Evolutionary conservation across 176 grass and related monocot species (phyloP).

Genomic region (Oryza punctata): DNA sequence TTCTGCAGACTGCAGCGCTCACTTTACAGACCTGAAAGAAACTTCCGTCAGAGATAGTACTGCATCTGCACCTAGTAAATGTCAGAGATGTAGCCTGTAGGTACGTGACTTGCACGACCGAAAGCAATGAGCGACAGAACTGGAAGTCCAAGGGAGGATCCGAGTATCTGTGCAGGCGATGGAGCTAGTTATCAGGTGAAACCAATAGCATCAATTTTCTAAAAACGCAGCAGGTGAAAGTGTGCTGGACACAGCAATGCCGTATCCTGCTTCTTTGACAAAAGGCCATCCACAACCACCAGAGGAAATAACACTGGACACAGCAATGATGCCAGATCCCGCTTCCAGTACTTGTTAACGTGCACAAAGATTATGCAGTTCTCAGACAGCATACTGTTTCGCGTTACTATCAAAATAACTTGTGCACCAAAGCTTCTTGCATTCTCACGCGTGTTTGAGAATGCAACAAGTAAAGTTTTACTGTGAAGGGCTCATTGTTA

Average conservation of each 20-base stretch:
- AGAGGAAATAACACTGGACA: not conserved
- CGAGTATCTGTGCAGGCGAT: not conserved
- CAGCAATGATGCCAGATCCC: not conserved
- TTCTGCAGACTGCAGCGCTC: not conserved
- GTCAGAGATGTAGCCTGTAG: not conserved
- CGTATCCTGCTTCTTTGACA: not conserved
- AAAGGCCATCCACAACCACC: not conserved
- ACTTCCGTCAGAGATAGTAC: not conserved
- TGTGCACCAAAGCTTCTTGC: not conserved
- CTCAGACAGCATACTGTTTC: not conserved
- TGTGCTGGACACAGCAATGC: not conserved
- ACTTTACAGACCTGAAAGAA: conserved; percentile 23
- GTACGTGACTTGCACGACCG: conserved; percentile 25
- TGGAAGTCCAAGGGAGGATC: not conserved
- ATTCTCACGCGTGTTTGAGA: not conserved
- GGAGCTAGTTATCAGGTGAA: not conserved
- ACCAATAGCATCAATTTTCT: not conserved
- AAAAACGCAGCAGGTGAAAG: not conserved
- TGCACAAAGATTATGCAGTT: not conserved
- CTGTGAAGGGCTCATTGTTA: not conserved
- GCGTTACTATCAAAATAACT: not conserved
- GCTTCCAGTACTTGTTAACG: not conserved
- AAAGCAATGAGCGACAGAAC: not conserved
- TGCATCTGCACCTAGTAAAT: conserved; percentile 2
- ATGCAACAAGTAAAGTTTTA: not conserved